phyloP scores from a whole-genome alignment of 2,329 filamentous ascomycete genomes.

The Arthrocladium fulminans region DNA sequence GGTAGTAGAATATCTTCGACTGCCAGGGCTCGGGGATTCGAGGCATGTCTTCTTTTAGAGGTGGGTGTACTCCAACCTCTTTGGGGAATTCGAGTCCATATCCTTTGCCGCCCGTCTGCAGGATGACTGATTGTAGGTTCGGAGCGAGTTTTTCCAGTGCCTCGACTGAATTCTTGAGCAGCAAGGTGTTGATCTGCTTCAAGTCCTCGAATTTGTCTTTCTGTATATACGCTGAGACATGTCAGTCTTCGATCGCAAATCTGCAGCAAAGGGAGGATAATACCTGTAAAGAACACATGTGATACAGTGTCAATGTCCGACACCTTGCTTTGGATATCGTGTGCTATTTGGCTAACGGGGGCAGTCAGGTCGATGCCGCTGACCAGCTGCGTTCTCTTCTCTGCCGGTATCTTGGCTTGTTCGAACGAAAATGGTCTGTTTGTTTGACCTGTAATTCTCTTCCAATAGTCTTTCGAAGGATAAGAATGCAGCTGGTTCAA shows the following conservation, averaged over 20 bases:
- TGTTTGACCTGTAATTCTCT: slow-evolving; percentile 32
- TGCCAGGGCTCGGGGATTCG: slow-evolving; percentile 25
- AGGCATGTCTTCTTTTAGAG: slow-evolving; percentile 26
- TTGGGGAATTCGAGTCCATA: slow-evolving; percentile 32
- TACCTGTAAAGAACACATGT: slow-evolving; percentile 34
- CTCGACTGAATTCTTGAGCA: slow-evolving; percentile 32
- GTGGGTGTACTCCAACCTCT: slow-evolving; percentile 25
- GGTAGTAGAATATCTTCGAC: slow-evolving; percentile 27
- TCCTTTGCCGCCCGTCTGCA: slow-evolving; percentile 32
- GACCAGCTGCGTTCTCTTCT: slow-evolving; percentile 29
- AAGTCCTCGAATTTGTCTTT: slow-evolving; percentile 19
- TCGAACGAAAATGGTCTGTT: slow-evolving; percentile 31
- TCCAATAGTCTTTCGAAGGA: not conserved
- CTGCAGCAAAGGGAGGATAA: slow-evolving; percentile 8
- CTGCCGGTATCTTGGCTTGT: slow-evolving; percentile 31
- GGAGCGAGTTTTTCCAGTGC: slow-evolving; percentile 25
- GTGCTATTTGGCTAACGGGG: slow-evolving; percentile 14
- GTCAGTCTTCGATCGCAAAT: slow-evolving; percentile 1
- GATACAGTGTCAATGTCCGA: slow-evolving; percentile 30
- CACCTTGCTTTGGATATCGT: slow-evolving; percentile 30
- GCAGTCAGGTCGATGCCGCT: slow-evolving; percentile 32
- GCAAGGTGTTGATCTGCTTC: slow-evolving; percentile 29
- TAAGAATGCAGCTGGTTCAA: slow-evolving; percentile 24
- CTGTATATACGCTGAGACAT: slow-evolving; percentile 17
- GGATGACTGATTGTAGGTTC: slow-evolving; percentile 27